phyloP scores from a whole-genome alignment of 208 protist species.

The Acanthamoeba lugdunensis region DNA sequence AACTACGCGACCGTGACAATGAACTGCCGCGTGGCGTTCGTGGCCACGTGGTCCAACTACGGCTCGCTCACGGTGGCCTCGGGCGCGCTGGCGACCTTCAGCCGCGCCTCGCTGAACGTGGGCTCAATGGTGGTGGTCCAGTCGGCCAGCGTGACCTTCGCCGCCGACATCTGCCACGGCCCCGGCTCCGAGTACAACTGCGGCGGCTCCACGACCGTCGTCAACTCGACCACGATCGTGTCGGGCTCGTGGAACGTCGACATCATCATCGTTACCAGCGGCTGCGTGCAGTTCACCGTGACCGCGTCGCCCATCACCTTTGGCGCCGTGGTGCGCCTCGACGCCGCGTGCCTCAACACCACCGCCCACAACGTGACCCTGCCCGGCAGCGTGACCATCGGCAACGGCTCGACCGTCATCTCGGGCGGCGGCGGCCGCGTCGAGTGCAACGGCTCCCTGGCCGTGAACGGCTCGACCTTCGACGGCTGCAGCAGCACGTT shows the following conservation, averaged over 20 bases:
- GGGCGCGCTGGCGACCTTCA: not conserved
- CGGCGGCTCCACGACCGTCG: slow-evolving; percentile 6
- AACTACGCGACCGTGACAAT: slow-evolving; percentile 24
- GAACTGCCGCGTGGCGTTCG: slow-evolving; percentile 23
- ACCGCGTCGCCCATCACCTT: slow-evolving; percentile 2
- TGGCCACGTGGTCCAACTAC: slow-evolving; percentile 33
- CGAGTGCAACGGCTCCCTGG: slow-evolving; percentile 19
- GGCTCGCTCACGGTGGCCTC: slow-evolving; percentile 24
- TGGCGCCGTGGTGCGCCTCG: not conserved
- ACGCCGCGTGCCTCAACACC: slow-evolving; percentile 45
- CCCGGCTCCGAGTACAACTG: slow-evolving; percentile 1
- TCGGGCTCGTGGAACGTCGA: slow-evolving; percentile 42
- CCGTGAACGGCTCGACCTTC: slow-evolving; percentile 17
- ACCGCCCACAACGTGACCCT: slow-evolving; percentile 32
- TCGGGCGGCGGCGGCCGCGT: slow-evolving; percentile 22
- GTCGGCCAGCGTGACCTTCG: slow-evolving; percentile 26
- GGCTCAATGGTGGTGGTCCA: not conserved
- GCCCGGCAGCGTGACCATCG: slow-evolving; percentile 51
- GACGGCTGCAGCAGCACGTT: slow-evolving; percentile 15
- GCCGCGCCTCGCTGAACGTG: not conserved
- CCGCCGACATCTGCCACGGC: slow-evolving; percentile 11
- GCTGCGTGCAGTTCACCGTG: slow-evolving; percentile 19
- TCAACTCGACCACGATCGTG: slow-evolving; percentile 29
- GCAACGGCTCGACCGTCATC: not conserved
- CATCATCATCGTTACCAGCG: slow-evolving; percentile 6